phyloP scores from a whole-genome alignment of 1,139 yeast genomes.

The Candida sanyaensis region DNA sequence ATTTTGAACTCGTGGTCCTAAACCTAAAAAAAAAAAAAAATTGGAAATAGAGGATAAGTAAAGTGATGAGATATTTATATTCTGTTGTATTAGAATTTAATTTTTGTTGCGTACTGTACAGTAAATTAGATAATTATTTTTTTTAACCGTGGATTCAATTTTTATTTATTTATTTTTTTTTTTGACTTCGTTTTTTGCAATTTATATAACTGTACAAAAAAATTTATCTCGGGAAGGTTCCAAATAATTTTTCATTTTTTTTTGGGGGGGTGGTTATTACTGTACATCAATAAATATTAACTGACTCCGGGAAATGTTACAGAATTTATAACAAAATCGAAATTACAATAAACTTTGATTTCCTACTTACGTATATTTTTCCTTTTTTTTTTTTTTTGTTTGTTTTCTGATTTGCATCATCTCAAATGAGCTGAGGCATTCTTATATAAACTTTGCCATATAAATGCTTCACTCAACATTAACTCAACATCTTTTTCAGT shows the following conservation, averaged over 20 bases:
- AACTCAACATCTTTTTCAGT: slow-evolving; percentile 87
- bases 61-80: neutral
- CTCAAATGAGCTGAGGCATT: slow-evolving; percentile 84
- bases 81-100: too few species aligned
- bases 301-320: too few species aligned
- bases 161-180: too few species aligned
- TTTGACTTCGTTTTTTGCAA: neutral
- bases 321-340: too few species aligned
- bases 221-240: too few species aligned
- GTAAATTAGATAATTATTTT: neutral
- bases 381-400: neutral
- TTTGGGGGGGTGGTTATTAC: too few species aligned
- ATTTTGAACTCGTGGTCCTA: neutral
- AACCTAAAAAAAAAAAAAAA: neutral
- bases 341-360: too few species aligned
- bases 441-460: slow-evolving; percentile 92
- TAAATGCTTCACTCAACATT: slow-evolving; percentile 90
- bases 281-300: too few species aligned
- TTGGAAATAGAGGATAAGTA: neutral
- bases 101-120: neutral
- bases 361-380: neutral
- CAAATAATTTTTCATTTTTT: too few species aligned
- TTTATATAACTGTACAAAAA: neutral
- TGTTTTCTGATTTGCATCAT: slow-evolving; percentile 7
- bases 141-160: neutral